These are phyloP conservation scores for Fomitopsis palustris DNA, from an alignment of 1,284 basidiomycete genomes.

Conservation along the genomic window DNA sequence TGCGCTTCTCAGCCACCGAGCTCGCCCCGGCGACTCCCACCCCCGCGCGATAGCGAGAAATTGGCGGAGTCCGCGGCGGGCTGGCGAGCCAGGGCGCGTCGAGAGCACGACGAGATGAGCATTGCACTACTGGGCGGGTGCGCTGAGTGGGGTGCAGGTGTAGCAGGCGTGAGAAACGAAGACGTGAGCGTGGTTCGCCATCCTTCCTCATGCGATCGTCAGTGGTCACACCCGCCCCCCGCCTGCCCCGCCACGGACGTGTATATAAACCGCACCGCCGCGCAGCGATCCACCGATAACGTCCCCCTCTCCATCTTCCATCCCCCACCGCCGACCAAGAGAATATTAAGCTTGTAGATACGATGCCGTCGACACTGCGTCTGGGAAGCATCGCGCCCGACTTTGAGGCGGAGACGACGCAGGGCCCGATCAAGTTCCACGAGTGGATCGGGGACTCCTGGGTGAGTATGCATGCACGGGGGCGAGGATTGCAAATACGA, in stretches of 20 bases:
- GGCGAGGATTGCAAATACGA: background rate
- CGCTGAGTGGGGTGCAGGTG: background rate
- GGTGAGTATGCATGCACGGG: slow-evolving; percentile 44
- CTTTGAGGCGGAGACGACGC: slow-evolving; percentile 81
- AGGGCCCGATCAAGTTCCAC: slow-evolving; percentile 83
- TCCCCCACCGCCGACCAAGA: background rate
- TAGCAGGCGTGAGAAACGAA: slow-evolving; percentile 41
- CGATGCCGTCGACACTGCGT: slow-evolving; percentile 48
- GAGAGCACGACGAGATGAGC: background rate
- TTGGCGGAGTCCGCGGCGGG: background rate
- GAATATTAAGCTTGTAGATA: background rate
- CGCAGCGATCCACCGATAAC: slow-evolving; percentile 5
- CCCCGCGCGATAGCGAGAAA: background rate
- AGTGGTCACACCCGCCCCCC: slow-evolving; percentile 2
- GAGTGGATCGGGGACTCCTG: slow-evolving; percentile 89
- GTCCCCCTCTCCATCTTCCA: background rate
- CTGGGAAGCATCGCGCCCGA: slow-evolving; percentile 80
- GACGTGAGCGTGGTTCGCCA: slow-evolving; percentile 35
- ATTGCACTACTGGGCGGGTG: too few species aligned
- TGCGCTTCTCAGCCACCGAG: background rate
- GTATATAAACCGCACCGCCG: slow-evolving; percentile 13
- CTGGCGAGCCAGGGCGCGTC: background rate
- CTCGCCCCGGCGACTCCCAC: background rate
- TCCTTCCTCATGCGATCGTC: slow-evolving; percentile 9
- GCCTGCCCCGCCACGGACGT: background rate